These are phyloP conservation scores for Calonectria pauciramosa DNA, from an alignment of 2,329 filamentous ascomycete species.

Conservation along the genomic window DNA sequence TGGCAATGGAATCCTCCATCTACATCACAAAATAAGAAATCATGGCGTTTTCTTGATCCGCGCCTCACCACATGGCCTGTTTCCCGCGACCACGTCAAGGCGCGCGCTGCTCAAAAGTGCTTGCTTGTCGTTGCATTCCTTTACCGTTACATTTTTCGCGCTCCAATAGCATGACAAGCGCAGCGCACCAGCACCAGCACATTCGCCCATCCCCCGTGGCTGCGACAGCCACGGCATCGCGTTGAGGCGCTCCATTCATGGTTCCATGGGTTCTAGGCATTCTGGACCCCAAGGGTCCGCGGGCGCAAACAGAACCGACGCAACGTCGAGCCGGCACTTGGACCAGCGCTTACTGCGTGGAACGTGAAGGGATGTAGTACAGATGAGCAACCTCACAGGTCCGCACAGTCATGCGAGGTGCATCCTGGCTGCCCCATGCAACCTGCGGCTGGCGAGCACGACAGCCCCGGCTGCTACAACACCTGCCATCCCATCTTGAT, in stretches of 20 bases:
- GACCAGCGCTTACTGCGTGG: neutral
- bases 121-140: neutral
- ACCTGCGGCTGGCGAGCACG: conserved; percentile 4
- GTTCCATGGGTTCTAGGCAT: neutral
- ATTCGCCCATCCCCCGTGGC: neutral
- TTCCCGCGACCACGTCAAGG: neutral
- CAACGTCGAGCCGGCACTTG: conserved; percentile 20
- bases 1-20: neutral
- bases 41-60: neutral
- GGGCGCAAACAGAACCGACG: conserved; percentile 11
- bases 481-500: conserved; percentile 19
- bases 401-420: conserved; percentile 4
- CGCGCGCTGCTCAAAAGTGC: neutral
- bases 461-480: conserved; percentile 4
- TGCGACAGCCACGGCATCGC: conserved; percentile 8
- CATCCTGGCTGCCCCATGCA: neutral
- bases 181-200: neutral
- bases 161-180: conserved; percentile 22
- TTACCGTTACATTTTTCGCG: conserved; percentile 23
- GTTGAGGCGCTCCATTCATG: neutral
- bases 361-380: neutral
- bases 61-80: conserved; percentile 10
- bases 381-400: conserved; percentile 1
- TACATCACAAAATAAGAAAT: neutral
- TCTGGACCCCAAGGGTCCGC: conserved; percentile 6